Percentiles rank a stretch among this genome's conserved stretches.
Conservation (phyloP, 495 filamentous ascomycete species). For the Hypoxylon subgilvum region DNA sequence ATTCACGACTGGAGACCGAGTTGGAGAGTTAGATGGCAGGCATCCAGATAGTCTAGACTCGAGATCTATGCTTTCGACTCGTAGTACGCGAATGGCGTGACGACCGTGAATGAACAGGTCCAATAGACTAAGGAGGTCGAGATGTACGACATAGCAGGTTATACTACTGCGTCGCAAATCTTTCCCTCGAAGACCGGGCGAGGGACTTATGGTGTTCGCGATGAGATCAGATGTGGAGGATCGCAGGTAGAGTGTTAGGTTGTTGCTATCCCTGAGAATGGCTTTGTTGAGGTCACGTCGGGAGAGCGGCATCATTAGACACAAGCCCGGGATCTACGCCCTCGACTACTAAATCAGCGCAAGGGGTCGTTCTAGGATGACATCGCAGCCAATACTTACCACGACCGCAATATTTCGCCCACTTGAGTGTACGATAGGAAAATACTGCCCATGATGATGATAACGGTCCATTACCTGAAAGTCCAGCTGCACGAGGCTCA, state of each 20-base stretch:
- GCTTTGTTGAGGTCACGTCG: constrained; percentile 37
- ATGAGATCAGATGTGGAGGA: not conserved
- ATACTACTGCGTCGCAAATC: not conserved
- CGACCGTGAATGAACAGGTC: not conserved
- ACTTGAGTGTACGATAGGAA: constrained; percentile 3
- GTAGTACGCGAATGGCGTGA: not conserved
- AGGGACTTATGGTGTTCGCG: constrained; percentile 3
- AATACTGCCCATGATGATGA: constrained; percentile 1
- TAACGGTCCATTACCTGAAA: not conserved
- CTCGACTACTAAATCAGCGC: constrained; percentile 38
- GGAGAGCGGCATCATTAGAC: constrained; percentile 39
- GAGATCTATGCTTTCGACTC: not conserved
- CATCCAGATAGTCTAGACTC: not conserved
- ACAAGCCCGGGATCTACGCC: constrained; percentile 35
- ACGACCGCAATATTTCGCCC: constrained; percentile 7
- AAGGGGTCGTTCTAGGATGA: constrained; percentile 31
- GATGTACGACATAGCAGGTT: constrained; percentile 8
- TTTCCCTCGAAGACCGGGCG: not conserved
- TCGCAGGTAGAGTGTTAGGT: not conserved
- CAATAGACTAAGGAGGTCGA: not conserved
- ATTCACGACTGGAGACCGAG: not conserved
- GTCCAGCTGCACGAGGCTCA: constrained; percentile 15
- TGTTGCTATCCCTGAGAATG: constrained; percentile 22
- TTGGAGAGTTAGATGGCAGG: not conserved
- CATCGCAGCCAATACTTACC: constrained; percentile 35